A percentile compares a stretch with the other conserved stretches of the same genome.
Conservation (phyloP, 164 flowering plant genomes). For the Vitis labrusca region DNA sequence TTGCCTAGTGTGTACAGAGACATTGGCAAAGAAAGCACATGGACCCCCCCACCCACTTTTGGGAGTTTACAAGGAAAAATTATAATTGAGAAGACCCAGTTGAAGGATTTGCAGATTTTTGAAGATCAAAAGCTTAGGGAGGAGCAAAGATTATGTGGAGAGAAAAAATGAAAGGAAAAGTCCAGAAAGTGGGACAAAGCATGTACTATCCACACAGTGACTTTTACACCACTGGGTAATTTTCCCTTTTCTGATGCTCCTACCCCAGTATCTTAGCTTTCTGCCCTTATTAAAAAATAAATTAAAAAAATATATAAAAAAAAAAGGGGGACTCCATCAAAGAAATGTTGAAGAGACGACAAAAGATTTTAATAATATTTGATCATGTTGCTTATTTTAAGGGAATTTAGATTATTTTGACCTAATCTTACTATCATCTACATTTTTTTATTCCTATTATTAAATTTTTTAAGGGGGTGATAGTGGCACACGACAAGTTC, state of each 20-base stretch:
- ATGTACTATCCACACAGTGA: constrained; percentile 18
- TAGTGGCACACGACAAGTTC: constrained; percentile 39
- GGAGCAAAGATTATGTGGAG: background rate
- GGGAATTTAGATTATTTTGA: constrained; percentile 21
- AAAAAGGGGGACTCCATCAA: no score
- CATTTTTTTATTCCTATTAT: background rate
- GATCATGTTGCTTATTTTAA: background rate
- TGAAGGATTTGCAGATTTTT: no score
- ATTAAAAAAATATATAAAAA: background rate
- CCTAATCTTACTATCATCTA: constrained; percentile 23
- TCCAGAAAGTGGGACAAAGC: constrained; percentile 28
- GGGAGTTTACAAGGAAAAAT: no score
- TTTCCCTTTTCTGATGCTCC: background rate
- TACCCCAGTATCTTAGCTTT: background rate
- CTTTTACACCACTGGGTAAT: constrained; percentile 14
- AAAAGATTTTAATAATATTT: background rate
- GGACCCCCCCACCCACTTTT: no score
- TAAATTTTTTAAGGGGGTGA: background rate
- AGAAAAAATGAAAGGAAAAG: constrained; percentile 5
- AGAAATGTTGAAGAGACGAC: no score
- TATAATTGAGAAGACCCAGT: no score
- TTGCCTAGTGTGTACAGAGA: no score
- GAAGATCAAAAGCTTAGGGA: no score
- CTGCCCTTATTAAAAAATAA: background rate
- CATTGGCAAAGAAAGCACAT: no score